Evolutionary conservation across 805 yeast species (phyloP).

Genomic region (Metschnikowia reukaufii): DNA sequence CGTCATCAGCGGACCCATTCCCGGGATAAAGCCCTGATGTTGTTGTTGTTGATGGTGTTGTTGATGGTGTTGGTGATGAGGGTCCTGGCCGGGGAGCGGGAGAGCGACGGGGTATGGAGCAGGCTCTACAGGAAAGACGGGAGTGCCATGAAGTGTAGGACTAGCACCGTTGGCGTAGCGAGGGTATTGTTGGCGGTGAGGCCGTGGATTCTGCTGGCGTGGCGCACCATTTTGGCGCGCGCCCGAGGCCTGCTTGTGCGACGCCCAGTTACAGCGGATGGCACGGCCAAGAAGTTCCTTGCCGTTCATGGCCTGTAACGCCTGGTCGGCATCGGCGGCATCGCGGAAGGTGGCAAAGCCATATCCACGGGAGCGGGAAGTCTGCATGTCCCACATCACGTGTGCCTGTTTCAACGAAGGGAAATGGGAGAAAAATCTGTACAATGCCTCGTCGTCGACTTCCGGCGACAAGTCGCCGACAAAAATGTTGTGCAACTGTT

Average conservation of each 20-base stretch:
- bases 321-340: conserved; percentile 69
- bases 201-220: conserved; percentile 6
- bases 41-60: neutral
- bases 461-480: conserved; percentile 86
- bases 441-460: conserved; percentile 73
- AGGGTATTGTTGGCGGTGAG: conserved; percentile 8
- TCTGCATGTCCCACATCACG: conserved; percentile 97
- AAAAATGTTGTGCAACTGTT: conserved; percentile 67
- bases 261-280: conserved; percentile 86
- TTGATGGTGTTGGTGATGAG: no score
- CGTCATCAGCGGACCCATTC: conserved; percentile 29
- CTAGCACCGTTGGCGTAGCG: conserved; percentile 4
- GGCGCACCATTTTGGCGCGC: conserved; percentile 1
- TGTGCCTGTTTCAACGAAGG: conserved; percentile 74
- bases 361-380: conserved; percentile 87
- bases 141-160: neutral
- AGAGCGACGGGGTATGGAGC: conserved; percentile 7
- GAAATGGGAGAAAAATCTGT: conserved; percentile 55
- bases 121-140: conserved; percentile 2
- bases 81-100: conserved; percentile 9
- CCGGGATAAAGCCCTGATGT: conserved; percentile 1
- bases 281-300: conserved; percentile 69
- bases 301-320: conserved; percentile 74
- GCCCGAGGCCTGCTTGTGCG: conserved; percentile 51
- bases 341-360: conserved; percentile 80